phyloP scores from a whole-genome alignment of 805 yeast genomes.

The Metschnikowia santaceciliae region DNA sequence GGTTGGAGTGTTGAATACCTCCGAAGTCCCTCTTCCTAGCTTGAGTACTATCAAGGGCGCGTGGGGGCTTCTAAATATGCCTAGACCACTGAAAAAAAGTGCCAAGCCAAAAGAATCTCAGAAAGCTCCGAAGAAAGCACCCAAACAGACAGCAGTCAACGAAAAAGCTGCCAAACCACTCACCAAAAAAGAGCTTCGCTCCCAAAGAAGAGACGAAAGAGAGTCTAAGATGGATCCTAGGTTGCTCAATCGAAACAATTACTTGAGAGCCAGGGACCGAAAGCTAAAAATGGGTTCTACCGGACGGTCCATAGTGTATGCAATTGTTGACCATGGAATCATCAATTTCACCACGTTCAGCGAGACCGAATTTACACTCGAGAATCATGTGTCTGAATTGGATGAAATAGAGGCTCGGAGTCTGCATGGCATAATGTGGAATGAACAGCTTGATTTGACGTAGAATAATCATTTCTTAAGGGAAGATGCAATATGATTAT shows the following conservation, averaged over 20 bases:
- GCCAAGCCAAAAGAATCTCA: not conserved
- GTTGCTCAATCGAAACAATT: conserved; percentile 24
- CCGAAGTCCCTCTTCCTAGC: conserved; percentile 43
- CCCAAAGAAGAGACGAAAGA: conserved; percentile 24
- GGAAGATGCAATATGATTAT: not conserved
- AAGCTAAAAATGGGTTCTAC: conserved; percentile 49
- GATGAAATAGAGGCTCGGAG: conserved; percentile 8
- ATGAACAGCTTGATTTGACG: conserved; percentile 6
- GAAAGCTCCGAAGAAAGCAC: not conserved
- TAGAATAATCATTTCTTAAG: not conserved
- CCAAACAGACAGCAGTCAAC: not conserved
- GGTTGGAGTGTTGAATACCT: conserved; percentile 53
- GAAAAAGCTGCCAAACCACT: conserved; percentile 7
- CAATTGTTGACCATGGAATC: conserved; percentile 71
- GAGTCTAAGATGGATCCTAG: conserved; percentile 24
- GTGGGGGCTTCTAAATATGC: conserved; percentile 15
- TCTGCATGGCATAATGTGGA: conserved; percentile 16
- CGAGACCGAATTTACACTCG: conserved; percentile 46
- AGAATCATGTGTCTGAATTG: conserved; percentile 7
- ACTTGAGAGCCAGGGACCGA: conserved; percentile 30
- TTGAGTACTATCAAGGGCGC: conserved; percentile 36
- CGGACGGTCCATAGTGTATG: conserved; percentile 51
- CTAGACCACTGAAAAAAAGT: not conserved
- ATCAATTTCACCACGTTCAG: conserved; percentile 58
- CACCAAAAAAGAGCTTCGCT: conserved; percentile 25